phyloP scores from a whole-genome alignment of 179 eudicot genomes.

The Pouteria campechiana region DNA sequence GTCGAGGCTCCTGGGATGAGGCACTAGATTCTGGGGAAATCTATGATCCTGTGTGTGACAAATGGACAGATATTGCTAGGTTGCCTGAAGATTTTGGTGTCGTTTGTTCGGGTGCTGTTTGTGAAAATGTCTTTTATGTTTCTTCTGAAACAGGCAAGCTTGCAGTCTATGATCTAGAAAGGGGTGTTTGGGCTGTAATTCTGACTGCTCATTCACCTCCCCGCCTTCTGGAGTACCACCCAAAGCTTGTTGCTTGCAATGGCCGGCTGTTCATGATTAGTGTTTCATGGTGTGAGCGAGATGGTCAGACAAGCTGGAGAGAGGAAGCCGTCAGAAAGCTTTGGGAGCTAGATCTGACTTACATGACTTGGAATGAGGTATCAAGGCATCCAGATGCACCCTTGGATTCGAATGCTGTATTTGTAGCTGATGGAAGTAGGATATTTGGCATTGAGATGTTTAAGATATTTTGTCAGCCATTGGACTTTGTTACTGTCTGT shows the following conservation, averaged over 20 bases:
- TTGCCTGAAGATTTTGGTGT: conserved; percentile 77
- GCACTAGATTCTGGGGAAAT: conserved; percentile 80
- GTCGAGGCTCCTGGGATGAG: conserved; percentile 89
- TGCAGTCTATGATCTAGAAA: conserved; percentile 66
- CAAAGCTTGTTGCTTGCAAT: conserved; percentile 56
- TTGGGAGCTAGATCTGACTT: conserved; percentile 77
- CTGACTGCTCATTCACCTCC: conserved; percentile 63
- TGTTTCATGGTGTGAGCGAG: conserved; percentile 99
- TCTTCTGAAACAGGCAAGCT: conserved; percentile 86
- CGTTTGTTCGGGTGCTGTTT: conserved; percentile 76
- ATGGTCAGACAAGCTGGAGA: conserved; percentile 93
- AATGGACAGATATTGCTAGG: conserved; percentile 84
- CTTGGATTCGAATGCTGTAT: conserved; percentile 94
- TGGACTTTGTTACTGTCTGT: conserved; percentile 79
- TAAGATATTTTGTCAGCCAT: conserved; percentile 87
- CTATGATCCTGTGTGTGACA: conserved; percentile 66
- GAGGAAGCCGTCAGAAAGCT: conserved; percentile 88
- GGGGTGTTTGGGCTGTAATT: conserved; percentile 72
- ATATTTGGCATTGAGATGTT: conserved; percentile 95
- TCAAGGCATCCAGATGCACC: conserved; percentile 95
- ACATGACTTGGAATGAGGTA: conserved; percentile 65
- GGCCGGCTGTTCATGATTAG: conserved; percentile 76
- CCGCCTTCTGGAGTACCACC: conserved; percentile 83
- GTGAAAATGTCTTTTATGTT: conserved; percentile 59
- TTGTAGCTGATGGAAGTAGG: conserved; percentile 58